Conservation (phyloP, 192 early-diverging fungal genomes). For the Entomortierella chlamydospora region DNA sequence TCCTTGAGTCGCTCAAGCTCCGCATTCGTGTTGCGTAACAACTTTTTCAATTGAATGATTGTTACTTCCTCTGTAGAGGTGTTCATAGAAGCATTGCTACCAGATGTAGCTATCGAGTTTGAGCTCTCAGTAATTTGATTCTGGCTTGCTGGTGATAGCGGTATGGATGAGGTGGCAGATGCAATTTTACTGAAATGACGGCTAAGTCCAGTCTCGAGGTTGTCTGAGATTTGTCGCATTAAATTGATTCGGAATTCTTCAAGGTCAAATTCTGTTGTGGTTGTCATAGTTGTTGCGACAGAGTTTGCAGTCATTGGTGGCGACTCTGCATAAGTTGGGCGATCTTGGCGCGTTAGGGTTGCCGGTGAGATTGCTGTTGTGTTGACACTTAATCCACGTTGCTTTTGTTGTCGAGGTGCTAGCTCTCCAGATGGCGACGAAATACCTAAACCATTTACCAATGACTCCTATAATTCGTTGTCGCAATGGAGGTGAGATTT, state of each 20-base stretch:
- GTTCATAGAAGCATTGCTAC: background rate
- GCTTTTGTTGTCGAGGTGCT: background rate
- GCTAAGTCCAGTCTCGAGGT: slow-evolving; percentile 28
- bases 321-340: slow-evolving; percentile 21
- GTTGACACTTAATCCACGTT: slow-evolving; percentile 27
- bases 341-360: slow-evolving; percentile 17
- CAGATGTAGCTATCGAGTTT: slow-evolving; percentile 10
- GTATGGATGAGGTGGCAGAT: slow-evolving; percentile 26
- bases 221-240: slow-evolving; percentile 47
- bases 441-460: slow-evolving; percentile 38
- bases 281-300: background rate
- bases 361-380: slow-evolving; percentile 29
- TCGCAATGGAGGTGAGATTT: background rate
- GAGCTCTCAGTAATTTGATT: too few species aligned
- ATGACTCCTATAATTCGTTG: slow-evolving; percentile 17
- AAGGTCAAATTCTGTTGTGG: slow-evolving; percentile 35
- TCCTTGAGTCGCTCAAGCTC: slow-evolving; percentile 37
- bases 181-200: slow-evolving; percentile 42
- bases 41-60: slow-evolving; percentile 23
- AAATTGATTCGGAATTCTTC: slow-evolving; percentile 49
- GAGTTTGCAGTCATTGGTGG: slow-evolving; percentile 16
- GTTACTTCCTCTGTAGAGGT: background rate
- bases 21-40: slow-evolving; percentile 18
- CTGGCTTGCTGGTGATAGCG: slow-evolving; percentile 27
- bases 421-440: slow-evolving; percentile 23